Percentiles rank a stretch among this genome's conserved stretches.
phyloP scores from a whole-genome alignment of 495 filamentous ascomycete species.

The Hypoxylon fuscum region DNA sequence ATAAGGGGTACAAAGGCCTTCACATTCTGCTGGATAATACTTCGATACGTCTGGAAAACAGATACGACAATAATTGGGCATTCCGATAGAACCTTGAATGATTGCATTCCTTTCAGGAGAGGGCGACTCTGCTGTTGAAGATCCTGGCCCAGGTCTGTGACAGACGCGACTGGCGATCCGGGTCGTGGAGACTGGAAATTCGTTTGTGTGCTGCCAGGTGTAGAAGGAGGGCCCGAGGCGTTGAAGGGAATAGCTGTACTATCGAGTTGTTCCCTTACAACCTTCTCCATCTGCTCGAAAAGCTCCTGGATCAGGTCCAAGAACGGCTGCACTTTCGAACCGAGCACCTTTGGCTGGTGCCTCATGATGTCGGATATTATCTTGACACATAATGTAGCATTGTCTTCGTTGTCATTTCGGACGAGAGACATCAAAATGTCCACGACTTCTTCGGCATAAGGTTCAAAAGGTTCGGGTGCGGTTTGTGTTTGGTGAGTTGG shows the following conservation, averaged over 20 bases:
- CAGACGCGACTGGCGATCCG: slow-evolving; percentile 84
- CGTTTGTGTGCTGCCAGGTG: slow-evolving; percentile 76
- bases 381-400: slow-evolving; percentile 97
- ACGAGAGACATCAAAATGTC: slow-evolving; percentile 89
- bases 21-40: slow-evolving; percentile 81
- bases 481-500: slow-evolving; percentile 69
- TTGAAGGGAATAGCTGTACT: slow-evolving; percentile 64
- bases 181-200: slow-evolving; percentile 84
- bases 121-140: slow-evolving; percentile 79
- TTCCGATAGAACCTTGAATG: slow-evolving; percentile 97
- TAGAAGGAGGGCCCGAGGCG: slow-evolving; percentile 73
- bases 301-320: slow-evolving; percentile 92
- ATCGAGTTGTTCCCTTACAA: slow-evolving; percentile 93
- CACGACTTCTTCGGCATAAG: slow-evolving; percentile 84
- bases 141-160: slow-evolving; percentile 77
- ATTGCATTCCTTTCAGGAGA: slow-evolving; percentile 91
- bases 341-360: slow-evolving; percentile 84
- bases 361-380: slow-evolving; percentile 96
- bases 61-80: slow-evolving; percentile 99
- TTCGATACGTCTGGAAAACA: slow-evolving; percentile 91
- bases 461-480: slow-evolving; percentile 81
- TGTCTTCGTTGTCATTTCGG: slow-evolving; percentile 94
- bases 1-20: slow-evolving; percentile 93
- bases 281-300: slow-evolving; percentile 91
- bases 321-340: slow-evolving; percentile 85